Evolutionary conservation across 2,329 filamentous ascomycete genomes (phyloP).

Genomic region (Fusarium sp.): DNA sequence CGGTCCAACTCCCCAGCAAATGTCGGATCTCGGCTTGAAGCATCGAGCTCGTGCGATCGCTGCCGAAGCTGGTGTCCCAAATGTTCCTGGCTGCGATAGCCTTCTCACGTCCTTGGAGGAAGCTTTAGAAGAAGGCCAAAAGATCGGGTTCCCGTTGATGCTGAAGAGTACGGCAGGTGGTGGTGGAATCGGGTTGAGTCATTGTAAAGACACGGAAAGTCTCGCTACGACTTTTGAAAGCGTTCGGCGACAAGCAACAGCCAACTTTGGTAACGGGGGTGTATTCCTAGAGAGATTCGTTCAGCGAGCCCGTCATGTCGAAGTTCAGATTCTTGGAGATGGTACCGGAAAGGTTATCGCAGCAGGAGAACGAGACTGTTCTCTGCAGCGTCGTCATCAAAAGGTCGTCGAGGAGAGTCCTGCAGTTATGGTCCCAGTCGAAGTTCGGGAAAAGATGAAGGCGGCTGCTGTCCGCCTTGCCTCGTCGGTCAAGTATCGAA

Average conservation of each 20-base stretch:
- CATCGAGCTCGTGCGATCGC: constrained; percentile 51
- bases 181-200: constrained; percentile 56
- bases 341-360: constrained; percentile 52
- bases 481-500: constrained; percentile 50
- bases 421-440: constrained; percentile 46
- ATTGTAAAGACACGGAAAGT: constrained; percentile 46
- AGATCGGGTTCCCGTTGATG: constrained; percentile 55
- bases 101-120: constrained; percentile 44
- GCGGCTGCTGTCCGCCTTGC: constrained; percentile 51
- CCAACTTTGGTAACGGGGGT: constrained; percentile 54
- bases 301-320: constrained; percentile 56
- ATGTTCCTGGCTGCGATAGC: constrained; percentile 47
- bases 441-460: constrained; percentile 48
- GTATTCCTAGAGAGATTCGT: constrained; percentile 57
- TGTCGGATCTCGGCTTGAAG: constrained; percentile 52
- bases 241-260: constrained; percentile 52
- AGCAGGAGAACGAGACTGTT: constrained; percentile 61
- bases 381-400: constrained; percentile 61
- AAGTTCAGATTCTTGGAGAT: constrained; percentile 62
- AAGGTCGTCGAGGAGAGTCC: constrained; percentile 63
- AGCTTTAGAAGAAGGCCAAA: constrained; percentile 40
- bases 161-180: constrained; percentile 61
- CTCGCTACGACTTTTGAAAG: constrained; percentile 48
- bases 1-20: constrained; percentile 63
- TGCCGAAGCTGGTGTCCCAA: constrained; percentile 43